Evolutionary conservation across 1,284 basidiomycete species (phyloP), one percentile per base, ranked within the genome.

Genomic region (Clitocybe nebularis): DNA sequence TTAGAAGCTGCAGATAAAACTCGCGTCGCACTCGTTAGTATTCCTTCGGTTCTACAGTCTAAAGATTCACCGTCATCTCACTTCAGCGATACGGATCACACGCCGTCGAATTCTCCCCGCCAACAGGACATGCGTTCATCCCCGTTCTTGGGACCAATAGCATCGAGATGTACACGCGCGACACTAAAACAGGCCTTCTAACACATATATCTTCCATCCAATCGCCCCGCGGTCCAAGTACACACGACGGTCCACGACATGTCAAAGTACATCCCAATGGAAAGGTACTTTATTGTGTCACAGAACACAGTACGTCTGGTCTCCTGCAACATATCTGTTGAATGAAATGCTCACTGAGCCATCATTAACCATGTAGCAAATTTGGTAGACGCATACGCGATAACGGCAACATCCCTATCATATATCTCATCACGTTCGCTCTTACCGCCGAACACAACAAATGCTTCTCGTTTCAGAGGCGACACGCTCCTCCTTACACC

Each of bases 261-360:
- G 58, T 75, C 41, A 72, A 72, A 44, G 48, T 75, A 1, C 72
- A 74, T 47, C 71, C 72, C 0, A 73, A 73, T 46, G 72, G 72
- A 0, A 66, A 60, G 36, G 49, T 72, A 0, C 51, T 75, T 3
- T 75, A 76, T 47, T 69, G 63, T 38, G 65, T 75, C 7, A 72
- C 72, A 2, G 74, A 76, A 47, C 73, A 76, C 38, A 64, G 71
- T 72, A 46, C 45, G 70, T 58, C 17, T 9, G 20, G 16, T 10
- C 13, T 26, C 16, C 19, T 13, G 33, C 11, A 19, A 21, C 16
- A 22, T 19, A n/a, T n/a, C n/a, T n/a, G n/a, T n/a, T n/a, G n/a
- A n/a, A n/a, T n/a, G n/a, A n/a, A n/a, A n/a, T n/a, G n/a, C 25
- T 25, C 2, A 30, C 22, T 36, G 26, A 19, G 10, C 4, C 16